Evolutionary conservation across 257 asterid genomes (phyloP).

Genomic region (Nicotiana benthamiana): DNA sequence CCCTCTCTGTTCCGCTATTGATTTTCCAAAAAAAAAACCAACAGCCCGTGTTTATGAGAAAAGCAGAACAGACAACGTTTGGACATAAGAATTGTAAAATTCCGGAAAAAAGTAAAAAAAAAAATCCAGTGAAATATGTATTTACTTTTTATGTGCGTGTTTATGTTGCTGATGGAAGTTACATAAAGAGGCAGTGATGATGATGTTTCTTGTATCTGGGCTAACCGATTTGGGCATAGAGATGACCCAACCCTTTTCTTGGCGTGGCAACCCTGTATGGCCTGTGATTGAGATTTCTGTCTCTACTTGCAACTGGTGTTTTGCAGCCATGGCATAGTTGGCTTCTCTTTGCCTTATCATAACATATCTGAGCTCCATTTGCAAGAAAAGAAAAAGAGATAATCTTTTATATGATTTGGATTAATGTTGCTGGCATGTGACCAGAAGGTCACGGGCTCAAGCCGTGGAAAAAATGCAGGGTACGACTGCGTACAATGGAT

Average conservation of each 20-base stretch:
- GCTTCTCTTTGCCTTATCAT: neutral
- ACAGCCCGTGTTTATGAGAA: neutral
- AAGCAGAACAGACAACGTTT: too few species aligned
- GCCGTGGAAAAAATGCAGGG: too few species aligned
- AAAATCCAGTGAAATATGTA: too few species aligned
- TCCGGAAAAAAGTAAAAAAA: neutral
- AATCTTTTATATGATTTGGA: too few species aligned
- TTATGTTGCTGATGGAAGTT: too few species aligned
- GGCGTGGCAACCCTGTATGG: conserved; percentile 14
- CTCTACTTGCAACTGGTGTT: neutral
- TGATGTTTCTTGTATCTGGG: too few species aligned
- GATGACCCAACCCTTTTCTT: conserved; percentile 27
- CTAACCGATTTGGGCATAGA: neutral
- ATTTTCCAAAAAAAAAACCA: neutral
- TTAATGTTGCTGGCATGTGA: too few species aligned
- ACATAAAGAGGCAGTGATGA: too few species aligned
- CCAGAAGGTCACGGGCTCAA: too few species aligned
- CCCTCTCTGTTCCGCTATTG: conserved; percentile 32
- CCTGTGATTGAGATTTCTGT: neutral
- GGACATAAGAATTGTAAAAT: neutral
- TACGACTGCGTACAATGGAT: too few species aligned
- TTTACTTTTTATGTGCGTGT: too few species aligned
- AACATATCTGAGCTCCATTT: conserved; percentile 11
- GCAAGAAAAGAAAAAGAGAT: neutral
- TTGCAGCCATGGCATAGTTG: conserved; percentile 19